These are phyloP conservation scores for Russula emetica DNA, from an alignment of 768 basidiomycete species.

Conservation along the genomic window DNA sequence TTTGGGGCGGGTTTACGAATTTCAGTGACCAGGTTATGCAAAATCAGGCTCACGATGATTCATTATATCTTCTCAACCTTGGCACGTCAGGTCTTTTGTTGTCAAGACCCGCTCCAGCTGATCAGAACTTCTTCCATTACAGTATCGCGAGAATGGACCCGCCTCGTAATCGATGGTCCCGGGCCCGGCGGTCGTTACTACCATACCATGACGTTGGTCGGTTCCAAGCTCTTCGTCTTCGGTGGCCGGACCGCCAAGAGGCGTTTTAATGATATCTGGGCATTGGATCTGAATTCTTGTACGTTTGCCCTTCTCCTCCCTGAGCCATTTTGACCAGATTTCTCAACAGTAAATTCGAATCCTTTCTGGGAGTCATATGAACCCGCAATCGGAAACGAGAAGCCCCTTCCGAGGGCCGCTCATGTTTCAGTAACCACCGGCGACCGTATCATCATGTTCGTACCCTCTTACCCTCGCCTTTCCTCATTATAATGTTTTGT, in stretches of 20 bases:
- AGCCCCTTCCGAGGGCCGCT: no score
- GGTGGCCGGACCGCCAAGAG: constrained; percentile 94
- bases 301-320: no score
- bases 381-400: no score
- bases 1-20: constrained; percentile 93
- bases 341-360: no score
- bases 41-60: constrained; percentile 82
- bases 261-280: no score
- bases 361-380: no score
- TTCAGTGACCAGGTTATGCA: constrained; percentile 55
- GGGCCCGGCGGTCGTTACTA: constrained; percentile 95
- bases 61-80: constrained; percentile 88
- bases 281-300: no score
- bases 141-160: constrained; percentile 96
- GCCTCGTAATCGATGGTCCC: constrained; percentile 69
- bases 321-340: no score
- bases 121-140: not conserved
- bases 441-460: no score
- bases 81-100: constrained; percentile 48
- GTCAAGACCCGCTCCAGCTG: not conserved
- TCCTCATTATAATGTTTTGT: constrained; percentile 35
- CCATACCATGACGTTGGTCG: constrained; percentile 90
- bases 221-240: constrained; percentile 89
- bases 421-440: no score
- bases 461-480: no score